Evolutionary conservation across 2,329 filamentous ascomycete species (phyloP), one percentile per base, ranked within the genome.

Genomic region (Fusarium sp.): DNA sequence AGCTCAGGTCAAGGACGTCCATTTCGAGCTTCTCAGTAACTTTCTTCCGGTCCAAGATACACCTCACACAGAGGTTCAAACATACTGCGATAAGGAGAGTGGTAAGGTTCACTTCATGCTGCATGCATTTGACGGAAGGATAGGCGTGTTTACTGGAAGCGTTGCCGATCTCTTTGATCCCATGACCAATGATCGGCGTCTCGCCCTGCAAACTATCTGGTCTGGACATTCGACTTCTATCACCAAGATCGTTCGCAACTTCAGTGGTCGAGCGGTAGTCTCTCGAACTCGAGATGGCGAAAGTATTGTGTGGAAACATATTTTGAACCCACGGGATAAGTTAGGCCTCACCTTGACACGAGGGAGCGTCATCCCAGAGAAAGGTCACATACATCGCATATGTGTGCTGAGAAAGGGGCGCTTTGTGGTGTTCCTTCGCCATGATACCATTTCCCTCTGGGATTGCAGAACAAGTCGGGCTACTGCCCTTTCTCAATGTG

Each of bases 231-330:
- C 92, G 18, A 88, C 88, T 18, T 86, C 93, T 0, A 90, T 98
- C 68, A 91, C 92, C 76, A 97, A 97, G 78, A 93, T 97, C 65
- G 91, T 97, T 48, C 91, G 94, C 67, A 97, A 95, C 76, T 92
- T 92, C 45, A 93, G 91, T 75, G 95, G 94, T 12, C 87, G 90
- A 70, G 92, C 93, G 7, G 85, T 97, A 45, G 90, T 97, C 35
- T 97, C 95, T 10, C 88, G 93, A 55, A 97, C 95, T 0, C 86
- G 90, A 64, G 86, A 90, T 45, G 92, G 93, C 65, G 93, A 97
- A 79, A 91, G 91, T 62, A 90, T 95, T 71, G 88, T 98, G 6
- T 98, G 95, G 95, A 90, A 88, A 67, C 93, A 97, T 78, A 82
- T 85, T 58, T 80, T 85, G 30, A 83, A 83, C 42, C 59, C 67